Conservation (phyloP, 2,329 filamentous ascomycete species). For the Diaporthe aspalathi region DNA sequence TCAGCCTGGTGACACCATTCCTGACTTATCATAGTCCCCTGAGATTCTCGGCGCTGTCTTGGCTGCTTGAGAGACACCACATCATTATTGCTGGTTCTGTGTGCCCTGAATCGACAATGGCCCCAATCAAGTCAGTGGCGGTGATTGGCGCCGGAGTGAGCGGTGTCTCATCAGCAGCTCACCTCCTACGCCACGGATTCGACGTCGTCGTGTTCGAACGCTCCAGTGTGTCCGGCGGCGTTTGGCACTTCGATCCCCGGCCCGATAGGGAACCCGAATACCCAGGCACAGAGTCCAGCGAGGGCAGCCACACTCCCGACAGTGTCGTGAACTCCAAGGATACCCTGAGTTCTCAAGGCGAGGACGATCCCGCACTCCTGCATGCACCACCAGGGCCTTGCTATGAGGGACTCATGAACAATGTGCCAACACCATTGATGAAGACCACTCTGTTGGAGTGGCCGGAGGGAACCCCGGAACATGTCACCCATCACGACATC, state of each 20-base stretch:
- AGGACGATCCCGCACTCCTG: slow-evolving; percentile 42
- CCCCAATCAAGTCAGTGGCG: slow-evolving; percentile 45
- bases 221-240: slow-evolving; percentile 49
- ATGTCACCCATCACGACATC: slow-evolving; percentile 67
- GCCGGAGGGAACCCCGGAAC: slow-evolving; percentile 69
- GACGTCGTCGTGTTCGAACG: slow-evolving; percentile 54
- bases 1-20: neutral
- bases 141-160: slow-evolving; percentile 56
- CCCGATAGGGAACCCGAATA: slow-evolving; percentile 48
- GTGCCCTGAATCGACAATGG: slow-evolving; percentile 3
- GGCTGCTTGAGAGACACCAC: neutral
- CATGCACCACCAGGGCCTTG: slow-evolving; percentile 63
- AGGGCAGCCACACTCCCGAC: neutral
- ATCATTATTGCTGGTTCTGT: too few relatives aligned
- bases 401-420: slow-evolving; percentile 73
- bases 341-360: neutral
- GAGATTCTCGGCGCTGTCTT: neutral
- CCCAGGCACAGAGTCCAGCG: slow-evolving; percentile 47
- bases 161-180: slow-evolving; percentile 52
- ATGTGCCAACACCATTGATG: slow-evolving; percentile 73
- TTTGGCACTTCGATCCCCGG: slow-evolving; percentile 53
- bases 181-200: slow-evolving; percentile 51
- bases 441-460: slow-evolving; percentile 59
- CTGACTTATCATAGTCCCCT: too few relatives aligned
- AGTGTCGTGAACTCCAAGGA: neutral